A percentile compares a stretch with the other conserved stretches of the same genome.
Conservation (phyloP, 306 rosid genomes). For the Casuarina cunninghamiana region DNA sequence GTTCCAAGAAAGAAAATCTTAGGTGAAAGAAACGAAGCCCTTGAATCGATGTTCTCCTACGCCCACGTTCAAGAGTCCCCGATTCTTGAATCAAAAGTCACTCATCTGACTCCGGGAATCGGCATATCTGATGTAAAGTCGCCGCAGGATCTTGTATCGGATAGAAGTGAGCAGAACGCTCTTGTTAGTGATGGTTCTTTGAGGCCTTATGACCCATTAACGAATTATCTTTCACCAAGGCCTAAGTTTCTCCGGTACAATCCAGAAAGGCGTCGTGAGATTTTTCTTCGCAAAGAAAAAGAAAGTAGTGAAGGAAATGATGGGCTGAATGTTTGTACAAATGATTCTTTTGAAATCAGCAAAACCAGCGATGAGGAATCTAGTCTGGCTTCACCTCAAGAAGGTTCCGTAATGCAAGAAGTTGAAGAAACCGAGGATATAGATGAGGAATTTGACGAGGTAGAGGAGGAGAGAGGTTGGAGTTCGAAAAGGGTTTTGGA, state of each 20-base stretch:
- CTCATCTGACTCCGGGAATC: not conserved
- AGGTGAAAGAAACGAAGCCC: slow-evolving; percentile 30
- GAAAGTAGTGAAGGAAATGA: slow-evolving; percentile 11
- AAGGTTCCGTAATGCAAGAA: slow-evolving; percentile 5
- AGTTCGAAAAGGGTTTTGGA: slow-evolving; percentile 28
- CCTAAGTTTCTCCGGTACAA: slow-evolving; percentile 49
- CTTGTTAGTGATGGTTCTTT: slow-evolving; percentile 4
- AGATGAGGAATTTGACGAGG: slow-evolving; percentile 19
- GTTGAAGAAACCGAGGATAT: slow-evolving; percentile 27
- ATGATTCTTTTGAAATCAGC: slow-evolving; percentile 27
- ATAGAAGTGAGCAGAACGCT: slow-evolving; percentile 6
- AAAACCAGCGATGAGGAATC: slow-evolving; percentile 21
- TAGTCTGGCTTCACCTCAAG: slow-evolving; percentile 19
- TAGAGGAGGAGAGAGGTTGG: slow-evolving; percentile 25
- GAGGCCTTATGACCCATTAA: slow-evolving; percentile 44
- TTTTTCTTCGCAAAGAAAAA: slow-evolving; percentile 28
- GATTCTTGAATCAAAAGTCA: slow-evolving; percentile 1
- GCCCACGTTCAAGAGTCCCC: slow-evolving; percentile 17
- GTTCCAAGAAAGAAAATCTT: slow-evolving; percentile 31
- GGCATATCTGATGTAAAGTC: not conserved
- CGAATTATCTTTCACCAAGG: slow-evolving; percentile 47
- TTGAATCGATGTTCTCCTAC: slow-evolving; percentile 8
- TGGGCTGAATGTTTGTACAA: slow-evolving; percentile 1
- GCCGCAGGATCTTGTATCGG: slow-evolving; percentile 10
- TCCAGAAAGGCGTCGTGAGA: slow-evolving; percentile 35